Evolutionary conservation across 768 basidiomycete species (phyloP), one percentile per base, ranked within the genome.

Genomic region (Suillus cothurnatus): DNA sequence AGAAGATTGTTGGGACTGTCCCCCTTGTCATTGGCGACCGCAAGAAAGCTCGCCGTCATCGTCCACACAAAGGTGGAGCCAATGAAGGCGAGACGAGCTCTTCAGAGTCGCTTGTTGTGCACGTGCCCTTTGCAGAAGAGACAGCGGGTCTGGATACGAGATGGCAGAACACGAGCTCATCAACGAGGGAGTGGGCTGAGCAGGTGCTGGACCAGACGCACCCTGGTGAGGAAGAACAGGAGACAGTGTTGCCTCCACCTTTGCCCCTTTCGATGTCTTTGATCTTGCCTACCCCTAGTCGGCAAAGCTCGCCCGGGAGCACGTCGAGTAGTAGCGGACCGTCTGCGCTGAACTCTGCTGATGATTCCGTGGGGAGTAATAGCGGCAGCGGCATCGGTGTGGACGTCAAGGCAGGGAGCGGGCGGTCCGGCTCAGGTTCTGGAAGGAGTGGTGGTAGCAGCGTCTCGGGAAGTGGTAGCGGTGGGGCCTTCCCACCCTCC

Each of bases 161-260:
- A 9, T 71, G 71, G 71, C 69, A 71, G 34, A 58, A 65, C 31
- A 66, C 69, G 36, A 59, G 69, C 31, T 69, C 70, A 31, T 70
- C 76, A 34, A 85, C 84, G 19, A 77, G 78, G 61, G 76, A 78
- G 63, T 86, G 85, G 85, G 84, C 79, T 17, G 81, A 85, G 68
- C 77, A 77, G 60, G 77, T 81, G 9, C 73, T 72, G 9, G 75
- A 79, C 60, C 74, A 79, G 66, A 77, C 76, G 3, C 68, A 70
- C 43, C 61, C 43, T 21, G 64, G 9, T 21, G 41, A 61, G 36
- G 69, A 36, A 17, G 38, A 17, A 31, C 67, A 57, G 60, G 68
- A 61, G 19, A 61, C 39, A 6, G 38, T 61, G 32, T 59, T 39
- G 58, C 62, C 63, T 4, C 67, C 58, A 19, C 60, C 50, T 28